These are phyloP conservation scores for Paecilomyces sp. DNA, from an alignment of 2,329 filamentous ascomycete genomes.

Conservation along the genomic window DNA sequence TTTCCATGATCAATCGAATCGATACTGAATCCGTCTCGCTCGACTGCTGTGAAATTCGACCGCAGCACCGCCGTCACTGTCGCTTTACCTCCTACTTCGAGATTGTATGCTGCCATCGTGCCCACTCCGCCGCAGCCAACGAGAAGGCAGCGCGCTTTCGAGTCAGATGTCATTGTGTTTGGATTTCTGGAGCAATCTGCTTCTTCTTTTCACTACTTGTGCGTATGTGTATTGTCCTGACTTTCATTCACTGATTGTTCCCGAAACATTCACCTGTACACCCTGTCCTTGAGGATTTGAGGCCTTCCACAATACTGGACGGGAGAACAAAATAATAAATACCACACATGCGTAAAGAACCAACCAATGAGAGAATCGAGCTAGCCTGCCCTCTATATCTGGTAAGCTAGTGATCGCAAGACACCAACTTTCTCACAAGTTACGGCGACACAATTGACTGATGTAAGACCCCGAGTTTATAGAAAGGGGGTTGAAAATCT, in stretches of 20 bases:
- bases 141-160: conserved; percentile 28
- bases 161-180: not conserved
- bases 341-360: not conserved
- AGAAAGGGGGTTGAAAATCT: not conserved
- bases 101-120: conserved; percentile 48
- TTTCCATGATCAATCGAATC: conserved; percentile 50
- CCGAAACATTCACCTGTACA: too few species aligned
- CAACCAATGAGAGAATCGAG: not conserved
- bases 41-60: conserved; percentile 48
- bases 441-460: not conserved
- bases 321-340: not conserved
- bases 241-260: not conserved
- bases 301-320: not conserved
- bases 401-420: not conserved
- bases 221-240: not conserved
- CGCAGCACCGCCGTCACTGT: conserved; percentile 49
- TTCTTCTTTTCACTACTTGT: not conserved
- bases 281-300: too few species aligned
- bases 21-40: conserved; percentile 46
- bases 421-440: not conserved
- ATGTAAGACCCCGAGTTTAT: not conserved
- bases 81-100: conserved; percentile 46
- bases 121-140: conserved; percentile 52
- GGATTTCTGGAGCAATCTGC: not conserved
- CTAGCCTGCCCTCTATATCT: not conserved